Evolutionary conservation across 192 early-diverging fungal genomes (phyloP).

Genomic region (Coemansia sp.): DNA sequence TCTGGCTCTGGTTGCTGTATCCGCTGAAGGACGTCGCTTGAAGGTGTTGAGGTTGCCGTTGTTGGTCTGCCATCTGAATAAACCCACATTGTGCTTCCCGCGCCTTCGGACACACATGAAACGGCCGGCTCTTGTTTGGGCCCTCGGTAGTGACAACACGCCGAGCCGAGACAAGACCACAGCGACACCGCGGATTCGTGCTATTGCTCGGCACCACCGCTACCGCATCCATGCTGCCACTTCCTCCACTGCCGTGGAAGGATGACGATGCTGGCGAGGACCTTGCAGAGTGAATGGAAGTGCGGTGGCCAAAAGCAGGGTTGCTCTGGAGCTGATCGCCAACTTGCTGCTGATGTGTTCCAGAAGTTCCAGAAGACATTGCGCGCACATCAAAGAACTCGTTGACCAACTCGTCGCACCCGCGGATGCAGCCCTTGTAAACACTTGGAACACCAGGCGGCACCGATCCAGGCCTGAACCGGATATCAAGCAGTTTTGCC

Average conservation of each 20-base stretch:
- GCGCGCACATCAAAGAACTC: constrained; percentile 32
- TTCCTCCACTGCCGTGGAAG: background rate
- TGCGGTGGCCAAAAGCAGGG: background rate
- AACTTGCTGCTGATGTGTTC: background rate
- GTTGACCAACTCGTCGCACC: constrained; percentile 50
- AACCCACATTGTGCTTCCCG: constrained; percentile 54
- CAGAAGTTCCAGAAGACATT: background rate
- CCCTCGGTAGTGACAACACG: constrained; percentile 54
- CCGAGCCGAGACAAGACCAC: constrained; percentile 41
- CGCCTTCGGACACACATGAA: constrained; percentile 51
- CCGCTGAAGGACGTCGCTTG: too few relatives aligned
- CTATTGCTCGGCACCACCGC: background rate
- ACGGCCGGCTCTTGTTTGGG: constrained; percentile 61
- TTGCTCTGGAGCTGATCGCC: constrained; percentile 9
- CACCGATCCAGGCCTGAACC: constrained; percentile 30
- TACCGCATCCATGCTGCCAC: constrained; percentile 3
- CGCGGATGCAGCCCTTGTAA: constrained; percentile 38
- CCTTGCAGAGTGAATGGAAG: background rate
- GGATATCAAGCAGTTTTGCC: constrained; percentile 30
- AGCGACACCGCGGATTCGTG: constrained; percentile 44
- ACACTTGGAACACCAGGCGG: constrained; percentile 33
- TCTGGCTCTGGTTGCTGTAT: too few relatives aligned
- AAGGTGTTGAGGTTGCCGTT: background rate
- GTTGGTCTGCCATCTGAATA: constrained; percentile 65
- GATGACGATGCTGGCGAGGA: background rate